A percentile compares a stretch with the other conserved stretches of the same genome.
Conservation (phyloP, 2,329 filamentous ascomycete species). For the Alternaria alternata region DNA sequence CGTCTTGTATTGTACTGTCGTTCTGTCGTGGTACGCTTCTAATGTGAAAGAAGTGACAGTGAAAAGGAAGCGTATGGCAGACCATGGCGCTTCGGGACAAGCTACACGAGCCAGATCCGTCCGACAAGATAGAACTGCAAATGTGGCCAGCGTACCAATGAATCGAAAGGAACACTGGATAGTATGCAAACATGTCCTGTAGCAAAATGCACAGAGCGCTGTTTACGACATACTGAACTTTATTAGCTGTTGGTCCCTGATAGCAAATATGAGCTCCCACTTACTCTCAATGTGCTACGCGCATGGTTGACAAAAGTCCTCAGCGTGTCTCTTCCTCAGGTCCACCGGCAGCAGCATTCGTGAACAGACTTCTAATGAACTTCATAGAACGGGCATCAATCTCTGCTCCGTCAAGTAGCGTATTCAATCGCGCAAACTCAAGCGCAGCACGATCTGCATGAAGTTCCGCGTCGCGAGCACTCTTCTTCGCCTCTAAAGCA, state of each 20-base stretch:
- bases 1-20: background rate
- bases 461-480: conserved; percentile 33
- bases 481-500: conserved; percentile 28
- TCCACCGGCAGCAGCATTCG: background rate
- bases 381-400: conserved; percentile 22
- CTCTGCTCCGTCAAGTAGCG: conserved; percentile 16
- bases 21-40: background rate
- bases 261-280: background rate
- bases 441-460: conserved; percentile 18
- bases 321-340: background rate
- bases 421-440: conserved; percentile 18
- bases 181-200: background rate
- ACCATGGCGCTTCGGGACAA: background rate
- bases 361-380: conserved; percentile 15
- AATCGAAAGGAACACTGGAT: background rate
- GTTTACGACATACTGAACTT: background rate
- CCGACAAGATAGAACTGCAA: background rate
- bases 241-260: background rate
- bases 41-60: background rate
- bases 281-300: background rate
- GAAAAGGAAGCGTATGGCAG: background rate
- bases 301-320: background rate
- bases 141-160: background rate
- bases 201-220: background rate
- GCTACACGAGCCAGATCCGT: background rate